phyloP scores from a whole-genome alignment of 169 alveolate species.

The Babesia microti region DNA sequence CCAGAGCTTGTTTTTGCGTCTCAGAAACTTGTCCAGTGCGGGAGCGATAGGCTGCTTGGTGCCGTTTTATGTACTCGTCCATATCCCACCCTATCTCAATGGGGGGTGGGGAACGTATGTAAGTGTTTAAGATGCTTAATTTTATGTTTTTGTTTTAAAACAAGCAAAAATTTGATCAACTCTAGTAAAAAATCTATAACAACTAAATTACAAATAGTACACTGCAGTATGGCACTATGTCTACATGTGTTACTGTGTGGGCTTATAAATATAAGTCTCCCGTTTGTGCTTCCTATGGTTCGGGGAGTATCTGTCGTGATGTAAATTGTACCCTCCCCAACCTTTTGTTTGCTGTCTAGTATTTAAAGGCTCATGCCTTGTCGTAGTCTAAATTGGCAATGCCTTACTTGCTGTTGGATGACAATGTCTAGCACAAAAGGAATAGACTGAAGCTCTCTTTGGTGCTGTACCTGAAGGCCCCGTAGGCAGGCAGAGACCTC shows the following conservation, averaged over 20 bases:
- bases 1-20: too few relatives aligned
- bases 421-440: conserved; percentile 66
- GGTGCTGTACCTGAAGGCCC: conserved; percentile 56
- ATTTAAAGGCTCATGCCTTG: conserved; percentile 33
- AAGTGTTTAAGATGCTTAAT: background rate
- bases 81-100: conserved; percentile 23
- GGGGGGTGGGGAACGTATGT: background rate
- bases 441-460: conserved; percentile 49
- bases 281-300: conserved; percentile 40
- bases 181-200: background rate
- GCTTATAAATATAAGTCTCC: conserved; percentile 22
- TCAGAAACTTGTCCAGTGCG: too few relatives aligned
- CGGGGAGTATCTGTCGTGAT: conserved; percentile 42
- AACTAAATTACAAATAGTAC: background rate
- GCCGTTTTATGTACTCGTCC: conserved; percentile 28
- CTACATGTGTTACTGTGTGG: conserved; percentile 1
- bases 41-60: conserved; percentile 46
- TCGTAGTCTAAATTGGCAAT: conserved; percentile 26
- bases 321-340: conserved; percentile 19
- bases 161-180: background rate
- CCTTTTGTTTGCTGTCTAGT: conserved; percentile 15
- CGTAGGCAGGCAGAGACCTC: conserved; percentile 59
- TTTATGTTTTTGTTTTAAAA: background rate
- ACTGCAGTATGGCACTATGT: background rate
- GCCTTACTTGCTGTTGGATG: conserved; percentile 46